These are phyloP conservation scores for Gnomoniopsis sp. DNA, from an alignment of 2,329 filamentous ascomycete genomes.

Conservation along the genomic window DNA sequence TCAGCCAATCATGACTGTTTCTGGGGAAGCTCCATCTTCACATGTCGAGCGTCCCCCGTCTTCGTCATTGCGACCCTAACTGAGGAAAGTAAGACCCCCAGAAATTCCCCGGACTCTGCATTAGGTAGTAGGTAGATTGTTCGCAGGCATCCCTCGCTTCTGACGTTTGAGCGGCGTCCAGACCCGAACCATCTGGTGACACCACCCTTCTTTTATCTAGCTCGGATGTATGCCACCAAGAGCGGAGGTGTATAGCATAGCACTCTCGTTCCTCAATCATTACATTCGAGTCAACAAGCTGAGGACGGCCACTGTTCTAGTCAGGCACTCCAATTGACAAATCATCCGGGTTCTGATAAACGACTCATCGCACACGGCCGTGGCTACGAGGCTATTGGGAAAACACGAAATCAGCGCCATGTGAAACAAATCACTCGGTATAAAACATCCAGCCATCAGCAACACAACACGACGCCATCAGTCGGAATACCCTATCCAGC, in stretches of 20 bases:
- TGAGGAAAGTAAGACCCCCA: neutral
- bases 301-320: no score
- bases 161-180: no score
- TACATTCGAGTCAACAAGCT: no score
- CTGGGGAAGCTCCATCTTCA: neutral
- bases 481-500: conserved; percentile 4
- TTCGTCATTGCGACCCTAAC: neutral
- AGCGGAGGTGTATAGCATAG: neutral
- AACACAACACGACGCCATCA: neutral
- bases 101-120: neutral
- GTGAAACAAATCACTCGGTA: conserved; percentile 19
- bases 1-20: neutral
- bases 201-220: neutral
- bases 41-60: neutral
- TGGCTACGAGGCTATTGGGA: no score
- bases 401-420: conserved; percentile 18
- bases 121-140: neutral
- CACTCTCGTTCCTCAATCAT: no score
- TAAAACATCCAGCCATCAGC: neutral
- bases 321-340: no score
- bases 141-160: no score
- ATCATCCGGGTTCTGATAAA: no score
- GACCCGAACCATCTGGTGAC: neutral
- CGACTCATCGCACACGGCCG: no score
- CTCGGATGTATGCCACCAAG: neutral